Percentiles rank a stretch among this genome's conserved stretches.
Conservation (phyloP, 768 basidiomycete species). For the Phlebiopsis gigantea region DNA sequence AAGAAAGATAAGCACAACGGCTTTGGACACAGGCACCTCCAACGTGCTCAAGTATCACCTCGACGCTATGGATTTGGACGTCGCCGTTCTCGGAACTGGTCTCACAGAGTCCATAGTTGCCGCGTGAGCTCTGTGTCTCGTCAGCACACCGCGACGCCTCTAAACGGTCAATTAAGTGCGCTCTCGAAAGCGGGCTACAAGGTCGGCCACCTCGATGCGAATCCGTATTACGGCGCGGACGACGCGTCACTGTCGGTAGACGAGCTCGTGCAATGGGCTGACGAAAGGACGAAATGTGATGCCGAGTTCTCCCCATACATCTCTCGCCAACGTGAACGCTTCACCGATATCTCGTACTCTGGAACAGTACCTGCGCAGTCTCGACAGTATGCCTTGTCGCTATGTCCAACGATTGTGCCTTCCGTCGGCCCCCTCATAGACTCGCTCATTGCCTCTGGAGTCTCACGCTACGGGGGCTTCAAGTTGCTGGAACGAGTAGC, state of each 20-base stretch:
- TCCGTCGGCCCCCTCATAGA: constrained; percentile 76
- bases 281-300: constrained; percentile 24
- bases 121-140: constrained; percentile 54
- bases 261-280: constrained; percentile 72
- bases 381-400: constrained; percentile 79
- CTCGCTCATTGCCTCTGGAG: constrained; percentile 74
- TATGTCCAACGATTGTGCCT: constrained; percentile 79
- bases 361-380: constrained; percentile 41
- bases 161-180: constrained; percentile 45
- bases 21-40: not conserved
- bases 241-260: constrained; percentile 80
- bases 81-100: constrained; percentile 71
- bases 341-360: constrained; percentile 41
- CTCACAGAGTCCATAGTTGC: constrained; percentile 82
- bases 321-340: constrained; percentile 26
- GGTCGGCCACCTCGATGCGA: constrained; percentile 83
- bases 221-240: constrained; percentile 79
- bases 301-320: constrained; percentile 18
- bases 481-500: constrained; percentile 70
- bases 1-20: not conserved
- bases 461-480: constrained; percentile 89
- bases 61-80: constrained; percentile 49
- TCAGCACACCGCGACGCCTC: not conserved
- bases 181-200: constrained; percentile 85
- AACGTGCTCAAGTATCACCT: not conserved